phyloP scores from a whole-genome alignment of 1,284 basidiomycete genomes.

The Takashimella tepidaria region DNA sequence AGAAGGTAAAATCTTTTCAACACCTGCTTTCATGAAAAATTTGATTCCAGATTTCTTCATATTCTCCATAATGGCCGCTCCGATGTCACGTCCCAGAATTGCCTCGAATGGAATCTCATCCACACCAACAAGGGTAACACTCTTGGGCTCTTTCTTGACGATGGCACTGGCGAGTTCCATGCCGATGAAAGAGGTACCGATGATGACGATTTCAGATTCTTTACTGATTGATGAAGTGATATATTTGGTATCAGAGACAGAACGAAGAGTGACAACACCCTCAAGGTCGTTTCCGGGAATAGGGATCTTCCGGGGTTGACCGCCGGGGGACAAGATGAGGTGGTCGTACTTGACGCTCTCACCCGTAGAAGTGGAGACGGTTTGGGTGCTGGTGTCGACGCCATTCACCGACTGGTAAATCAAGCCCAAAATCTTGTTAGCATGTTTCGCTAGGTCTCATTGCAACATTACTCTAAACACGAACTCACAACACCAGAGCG shows the following conservation, averaged over 20 bases:
- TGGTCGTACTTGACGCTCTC: conserved; percentile 64
- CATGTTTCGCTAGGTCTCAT: background rate
- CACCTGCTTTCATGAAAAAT: conserved; percentile 71
- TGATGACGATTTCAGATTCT: conserved; percentile 73
- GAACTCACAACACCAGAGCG: conserved; percentile 60
- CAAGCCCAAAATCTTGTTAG: background rate
- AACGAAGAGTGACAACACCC: conserved; percentile 73
- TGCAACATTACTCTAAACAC: too few species aligned
- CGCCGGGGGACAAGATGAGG: conserved; percentile 68
- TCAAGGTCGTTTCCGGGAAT: conserved; percentile 70
- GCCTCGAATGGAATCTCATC: conserved; percentile 76
- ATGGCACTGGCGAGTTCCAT: conserved; percentile 83
- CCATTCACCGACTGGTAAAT: conserved; percentile 58
- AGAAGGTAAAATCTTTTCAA: conserved; percentile 66
- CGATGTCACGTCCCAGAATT: conserved; percentile 76
- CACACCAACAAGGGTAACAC: conserved; percentile 69
- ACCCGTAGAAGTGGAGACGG: conserved; percentile 58
- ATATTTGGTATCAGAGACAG: conserved; percentile 65
- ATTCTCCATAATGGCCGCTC: conserved; percentile 65
- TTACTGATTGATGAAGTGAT: conserved; percentile 59
- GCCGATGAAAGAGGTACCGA: conserved; percentile 88
- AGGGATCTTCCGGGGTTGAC: conserved; percentile 60
- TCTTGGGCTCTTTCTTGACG: conserved; percentile 64
- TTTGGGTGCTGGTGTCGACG: conserved; percentile 60
- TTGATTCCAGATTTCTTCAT: conserved; percentile 74